Percentiles rank a stretch among this genome's conserved stretches.
These are phyloP conservation scores for Scheffersomyces quercinus DNA, from an alignment of 1,139 yeast species.

Conservation along the genomic window DNA sequence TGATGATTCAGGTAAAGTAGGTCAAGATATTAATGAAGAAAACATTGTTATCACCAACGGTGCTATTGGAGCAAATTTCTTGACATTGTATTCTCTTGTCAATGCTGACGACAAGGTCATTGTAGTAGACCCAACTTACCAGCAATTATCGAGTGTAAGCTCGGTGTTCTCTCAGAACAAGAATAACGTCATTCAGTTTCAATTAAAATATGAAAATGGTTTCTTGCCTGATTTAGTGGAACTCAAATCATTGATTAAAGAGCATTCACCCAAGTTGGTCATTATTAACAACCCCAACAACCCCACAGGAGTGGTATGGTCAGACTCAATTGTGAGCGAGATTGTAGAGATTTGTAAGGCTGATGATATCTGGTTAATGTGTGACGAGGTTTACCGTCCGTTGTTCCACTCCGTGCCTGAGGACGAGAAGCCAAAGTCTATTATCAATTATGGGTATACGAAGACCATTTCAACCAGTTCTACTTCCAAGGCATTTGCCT, in stretches of 20 bases:
- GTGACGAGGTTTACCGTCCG: constrained; percentile 62
- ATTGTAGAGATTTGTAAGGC: constrained; percentile 42
- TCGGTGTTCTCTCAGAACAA: constrained; percentile 44
- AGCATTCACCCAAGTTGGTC: constrained; percentile 42
- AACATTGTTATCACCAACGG: constrained; percentile 55
- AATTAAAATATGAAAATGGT: constrained; percentile 30
- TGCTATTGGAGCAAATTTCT: constrained; percentile 59
- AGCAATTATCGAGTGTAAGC: constrained; percentile 54
- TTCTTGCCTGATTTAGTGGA: constrained; percentile 38
- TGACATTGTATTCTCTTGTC: constrained; percentile 47
- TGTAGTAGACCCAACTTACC: constrained; percentile 54
- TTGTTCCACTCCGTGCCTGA: constrained; percentile 39
- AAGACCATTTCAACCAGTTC: constrained; percentile 52
- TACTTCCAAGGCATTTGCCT: constrained; percentile 55
- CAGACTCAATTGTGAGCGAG: constrained; percentile 27
- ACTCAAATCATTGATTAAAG: constrained; percentile 26
- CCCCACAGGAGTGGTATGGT: constrained; percentile 54
- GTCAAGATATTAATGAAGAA: constrained; percentile 21
- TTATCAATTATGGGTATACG: constrained; percentile 43
- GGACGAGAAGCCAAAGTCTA: constrained; percentile 35
- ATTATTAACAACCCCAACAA: constrained; percentile 57
- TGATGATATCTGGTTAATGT: constrained; percentile 36
- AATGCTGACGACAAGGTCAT: constrained; percentile 51
- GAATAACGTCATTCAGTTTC: constrained; percentile 34
- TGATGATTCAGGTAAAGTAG: constrained; percentile 12